Evolutionary conservation across 768 basidiomycete species (phyloP), one percentile per base, ranked within the genome.

Genomic region (Tylopilus felleus): DNA sequence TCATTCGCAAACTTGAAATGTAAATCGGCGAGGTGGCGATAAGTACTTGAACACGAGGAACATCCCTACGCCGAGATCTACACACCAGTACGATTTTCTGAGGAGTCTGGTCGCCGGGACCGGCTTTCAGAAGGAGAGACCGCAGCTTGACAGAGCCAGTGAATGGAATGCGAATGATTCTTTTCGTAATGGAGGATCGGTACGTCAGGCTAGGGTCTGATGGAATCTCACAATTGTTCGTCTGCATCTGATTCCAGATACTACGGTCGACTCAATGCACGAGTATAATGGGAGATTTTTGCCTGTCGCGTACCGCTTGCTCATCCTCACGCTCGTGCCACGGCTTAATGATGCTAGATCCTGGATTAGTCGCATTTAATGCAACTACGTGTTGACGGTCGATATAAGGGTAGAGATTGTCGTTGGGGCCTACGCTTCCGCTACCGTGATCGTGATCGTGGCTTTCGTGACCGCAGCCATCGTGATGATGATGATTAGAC

Each of bases 161-260:
- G 70, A 97, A 96, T 1, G 94, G 93, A 25, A 97, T 68, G 46
- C 87, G 88, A 48, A 93, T 71, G 60, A 93, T 91, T 62, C 90
- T 92, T 59, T 33, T 16, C 33, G 48, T n/a, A 25, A 45, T 38
- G 52, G 36, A 21, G 49, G 47, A 43, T 12, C 36, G n/a, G 6
- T 17, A 12, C 3, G 43, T 28, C n/a, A 29, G 28, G 12, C 35
- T 23, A 28, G n/a, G 17, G 39, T 22, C 22, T 19, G 43, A 49
- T 23, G 29, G 27, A 27, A 45, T 56, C 77, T 62, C 69, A 91
- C 90, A 97, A 70, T 69, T 93, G 88, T 65, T 95, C 93, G 70
- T 96, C 94, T 31, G 88, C 88, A 59, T 97, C 94, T 17, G 91
- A 93, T 70, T 93, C 88, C 54, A 94, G 67, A 56, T 73, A 90